Evolutionary conservation across 768 basidiomycete genomes (phyloP), one percentile per base, ranked within the genome.

Genomic region (Boletellus ananiceps): DNA sequence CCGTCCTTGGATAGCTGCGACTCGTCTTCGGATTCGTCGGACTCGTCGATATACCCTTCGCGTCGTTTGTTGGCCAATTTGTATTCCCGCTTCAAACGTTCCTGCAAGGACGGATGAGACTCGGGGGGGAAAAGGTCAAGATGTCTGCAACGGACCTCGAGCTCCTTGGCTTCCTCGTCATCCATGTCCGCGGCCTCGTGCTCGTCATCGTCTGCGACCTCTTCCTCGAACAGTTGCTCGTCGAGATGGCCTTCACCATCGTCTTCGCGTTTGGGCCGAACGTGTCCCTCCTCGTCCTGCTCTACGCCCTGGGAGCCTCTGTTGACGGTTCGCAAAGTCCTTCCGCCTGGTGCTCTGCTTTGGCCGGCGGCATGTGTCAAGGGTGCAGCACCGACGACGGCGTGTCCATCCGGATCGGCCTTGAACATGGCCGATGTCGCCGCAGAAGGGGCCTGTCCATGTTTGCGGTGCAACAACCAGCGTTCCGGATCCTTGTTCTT

Each of bases 191-290:
- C 77, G 14, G 78, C 77, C 67, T 82, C 78, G 58, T 81, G 82
- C 59, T 93, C 91, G 31, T 93, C 91, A 51, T 93, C 91, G 58
- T 93, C 91, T 3, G 87, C 86, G 59, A 91, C 86, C 15, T 88
- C 85, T 59, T 86, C 88, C 59, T 93, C 89, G 56, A 80, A 93
- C 7, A 84, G 75, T 47, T 88, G 77, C 64, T 93, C 91, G 60
- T 93, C 91, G 51, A 87, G 60, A 59, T 88, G 88, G 6, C 88
- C 89, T 55, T 93, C 90, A 16, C 73, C 83, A 14, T 84, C 87
- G 56, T 77, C 72, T 59, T 86, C 84, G 52, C 72, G 77, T 62
- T 79, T 77, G 38, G 76, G 73, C 44, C 72, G 74, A 21, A 72
- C 74, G 2, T 65, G 74, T 40, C 81, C 83, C 1, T 86, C 84